phyloP scores from a whole-genome alignment of 2,329 filamentous ascomycete genomes.

The Macrophomina tecta region DNA sequence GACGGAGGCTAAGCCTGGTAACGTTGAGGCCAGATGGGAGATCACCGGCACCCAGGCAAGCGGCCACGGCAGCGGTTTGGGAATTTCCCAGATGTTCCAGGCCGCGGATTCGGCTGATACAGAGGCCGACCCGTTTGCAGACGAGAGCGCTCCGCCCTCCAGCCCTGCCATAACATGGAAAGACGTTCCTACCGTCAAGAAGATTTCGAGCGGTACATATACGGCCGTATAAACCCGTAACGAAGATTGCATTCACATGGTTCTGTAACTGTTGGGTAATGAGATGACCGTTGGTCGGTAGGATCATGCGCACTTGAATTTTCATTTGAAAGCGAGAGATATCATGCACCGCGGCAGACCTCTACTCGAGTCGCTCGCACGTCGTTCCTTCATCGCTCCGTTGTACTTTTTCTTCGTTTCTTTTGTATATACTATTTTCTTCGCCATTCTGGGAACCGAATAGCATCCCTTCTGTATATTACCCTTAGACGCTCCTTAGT shows the following conservation, averaged over 20 bases:
- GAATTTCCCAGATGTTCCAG: constrained; percentile 50
- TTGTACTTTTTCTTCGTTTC: not conserved
- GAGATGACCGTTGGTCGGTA: constrained; percentile 17
- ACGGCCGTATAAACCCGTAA: constrained; percentile 16
- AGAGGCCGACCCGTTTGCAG: constrained; percentile 74
- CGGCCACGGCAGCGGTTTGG: constrained; percentile 67
- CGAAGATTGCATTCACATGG: constrained; percentile 5
- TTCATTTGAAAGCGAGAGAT: constrained; percentile 14
- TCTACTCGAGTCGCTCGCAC: not conserved
- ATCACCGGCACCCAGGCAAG: constrained; percentile 57
- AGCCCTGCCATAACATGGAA: constrained; percentile 41
- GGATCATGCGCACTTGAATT: constrained; percentile 11
- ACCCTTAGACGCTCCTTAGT: constrained; percentile 17
- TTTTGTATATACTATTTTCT: constrained; percentile 15
- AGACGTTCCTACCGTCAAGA: constrained; percentile 42
- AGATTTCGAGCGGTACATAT: constrained; percentile 46
- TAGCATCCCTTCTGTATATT: constrained; percentile 11
- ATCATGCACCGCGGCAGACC: constrained; percentile 14
- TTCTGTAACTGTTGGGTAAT: constrained; percentile 19
- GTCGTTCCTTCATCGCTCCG: constrained; percentile 6
- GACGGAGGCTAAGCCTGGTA: constrained; percentile 72
- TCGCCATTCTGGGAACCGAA: constrained; percentile 7
- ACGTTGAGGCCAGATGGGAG: constrained; percentile 85
- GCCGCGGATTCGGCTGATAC: constrained; percentile 52
- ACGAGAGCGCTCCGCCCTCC: constrained; percentile 52